A percentile compares a stretch with the other conserved stretches of the same genome.
phyloP scores from a whole-genome alignment of 768 basidiomycete genomes.

The Suillus placidus region DNA sequence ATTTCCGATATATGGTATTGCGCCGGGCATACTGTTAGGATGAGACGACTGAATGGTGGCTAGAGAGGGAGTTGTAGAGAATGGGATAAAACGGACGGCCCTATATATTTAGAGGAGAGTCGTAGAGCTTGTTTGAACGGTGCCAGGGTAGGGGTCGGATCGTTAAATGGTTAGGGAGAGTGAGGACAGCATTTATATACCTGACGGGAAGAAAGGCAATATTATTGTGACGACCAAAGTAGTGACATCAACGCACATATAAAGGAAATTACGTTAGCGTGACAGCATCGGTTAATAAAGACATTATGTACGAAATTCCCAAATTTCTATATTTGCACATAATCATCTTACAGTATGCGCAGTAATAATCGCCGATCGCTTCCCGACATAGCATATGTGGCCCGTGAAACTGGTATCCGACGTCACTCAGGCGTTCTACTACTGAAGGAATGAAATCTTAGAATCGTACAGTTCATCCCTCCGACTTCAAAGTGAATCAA shows the following conservation, averaged over 20 bases:
- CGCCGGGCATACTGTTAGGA: slow-evolving; percentile 24
- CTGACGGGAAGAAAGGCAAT: slow-evolving; percentile 28
- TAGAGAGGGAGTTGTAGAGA: not conserved
- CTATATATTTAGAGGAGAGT: not conserved
- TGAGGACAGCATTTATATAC: slow-evolving; percentile 33
- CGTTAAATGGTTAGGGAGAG: slow-evolving; percentile 13
- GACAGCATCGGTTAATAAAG: slow-evolving; percentile 29
- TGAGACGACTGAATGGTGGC: not conserved
- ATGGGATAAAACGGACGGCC: not conserved
- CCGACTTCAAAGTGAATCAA: not conserved
- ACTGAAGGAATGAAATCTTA: not conserved
- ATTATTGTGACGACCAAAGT: slow-evolving; percentile 26
- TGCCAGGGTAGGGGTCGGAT: slow-evolving; percentile 14
- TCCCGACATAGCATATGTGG: not conserved
- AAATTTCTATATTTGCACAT: slow-evolving; percentile 7
- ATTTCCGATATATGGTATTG: slow-evolving; percentile 50
- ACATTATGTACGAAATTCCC: slow-evolving; percentile 18
- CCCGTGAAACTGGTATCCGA: slow-evolving; percentile 1
- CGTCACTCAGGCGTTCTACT: slow-evolving; percentile 1
- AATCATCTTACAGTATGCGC: slow-evolving; percentile 5
- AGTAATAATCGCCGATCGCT: slow-evolving; percentile 10
- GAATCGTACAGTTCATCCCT: not conserved
- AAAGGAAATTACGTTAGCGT: slow-evolving; percentile 23
- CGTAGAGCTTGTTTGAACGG: not conserved
- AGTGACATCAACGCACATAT: slow-evolving; percentile 36